Base-by-base conservation (phyloP, 345 rosid genomes). In the Syzygium jambos region DNA sequence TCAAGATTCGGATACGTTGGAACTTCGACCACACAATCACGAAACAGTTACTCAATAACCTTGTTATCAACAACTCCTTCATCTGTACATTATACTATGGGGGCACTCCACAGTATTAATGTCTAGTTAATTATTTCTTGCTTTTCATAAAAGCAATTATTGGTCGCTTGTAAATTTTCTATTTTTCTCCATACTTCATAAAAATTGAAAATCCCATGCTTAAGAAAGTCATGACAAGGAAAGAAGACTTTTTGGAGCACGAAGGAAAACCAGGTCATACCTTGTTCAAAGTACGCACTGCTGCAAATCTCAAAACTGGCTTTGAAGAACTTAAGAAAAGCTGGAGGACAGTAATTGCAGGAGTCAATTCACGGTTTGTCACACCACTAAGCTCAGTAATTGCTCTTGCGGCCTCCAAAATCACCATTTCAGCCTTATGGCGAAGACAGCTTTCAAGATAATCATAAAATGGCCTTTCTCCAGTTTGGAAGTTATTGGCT, bases 331-430 rank as follows among this genome's bases (percentile, higher is more conserved):
- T 97, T 92, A 96, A 92, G 89, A 97, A 97, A 65, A 97, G 99
- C 93, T 96, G 99, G 65, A 97, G 98, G 89, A 96, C 99, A 87
- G 99, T 96, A 85, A 97, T 96, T 85, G 99, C 99, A 84, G 99
- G 99, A 86, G 99, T 96, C 92, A 97, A 85, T 92, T 97, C 99
- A 87, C 96, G 92, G 94, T 92, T 95, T 87, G 99, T 94, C 88
- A 96, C 99, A 57, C 97, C 98, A 93, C 91, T 94, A 88, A 97
- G 98, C 94, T 95, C 99, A 7, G 99, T 97, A 88, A 97, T 97
- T n/a, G 99, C 99, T 91, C 99, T 95, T 87, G 99, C 99, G 89
- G 99, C 98, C 94, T 96, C 99, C 91, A 97, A 95, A 88, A 96
- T 95, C 87, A 96, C 99, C 99, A 96, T 96, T 94, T 97, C 99